Conservation (phyloP, 345 rosid genomes). For the Salix purpurea region DNA sequence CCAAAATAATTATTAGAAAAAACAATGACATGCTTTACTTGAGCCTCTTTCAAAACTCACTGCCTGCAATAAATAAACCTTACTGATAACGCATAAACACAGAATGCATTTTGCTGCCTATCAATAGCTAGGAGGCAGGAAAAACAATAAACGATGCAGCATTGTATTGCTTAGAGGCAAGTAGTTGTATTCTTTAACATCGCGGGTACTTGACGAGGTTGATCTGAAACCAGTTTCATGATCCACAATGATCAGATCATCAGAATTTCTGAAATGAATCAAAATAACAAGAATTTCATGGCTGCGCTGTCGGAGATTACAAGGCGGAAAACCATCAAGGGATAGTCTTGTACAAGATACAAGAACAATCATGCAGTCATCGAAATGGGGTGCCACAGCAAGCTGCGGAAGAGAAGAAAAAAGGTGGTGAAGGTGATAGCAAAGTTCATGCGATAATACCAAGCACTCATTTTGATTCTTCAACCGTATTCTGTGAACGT, state of each 20-base stretch:
- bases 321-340: constrained; percentile 32
- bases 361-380: constrained; percentile 51
- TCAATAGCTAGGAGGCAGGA: constrained; percentile 8
- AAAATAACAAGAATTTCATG: constrained; percentile 33
- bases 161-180: constrained; percentile 16
- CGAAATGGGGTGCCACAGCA: constrained; percentile 59
- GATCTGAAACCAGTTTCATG: constrained; percentile 30
- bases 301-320: constrained; percentile 39
- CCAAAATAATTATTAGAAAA: no score
- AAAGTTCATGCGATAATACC: constrained; percentile 46
- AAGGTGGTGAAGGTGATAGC: constrained; percentile 29
- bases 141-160: constrained; percentile 14
- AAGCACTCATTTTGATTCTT: constrained; percentile 37
- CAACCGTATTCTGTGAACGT: constrained; percentile 21
- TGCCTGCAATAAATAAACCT: no score
- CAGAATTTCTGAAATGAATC: constrained; percentile 47
- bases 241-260: constrained; percentile 30
- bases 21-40: no score
- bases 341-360: constrained; percentile 45
- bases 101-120: no score
- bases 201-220: neutral
- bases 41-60: no score
- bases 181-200: neutral
- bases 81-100: no score
- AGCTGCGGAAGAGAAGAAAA: constrained; percentile 36